Percentiles rank a stretch among this genome's conserved stretches.
phyloP scores from a whole-genome alignment of 495 filamentous ascomycete genomes.

The Podospora didyma region DNA sequence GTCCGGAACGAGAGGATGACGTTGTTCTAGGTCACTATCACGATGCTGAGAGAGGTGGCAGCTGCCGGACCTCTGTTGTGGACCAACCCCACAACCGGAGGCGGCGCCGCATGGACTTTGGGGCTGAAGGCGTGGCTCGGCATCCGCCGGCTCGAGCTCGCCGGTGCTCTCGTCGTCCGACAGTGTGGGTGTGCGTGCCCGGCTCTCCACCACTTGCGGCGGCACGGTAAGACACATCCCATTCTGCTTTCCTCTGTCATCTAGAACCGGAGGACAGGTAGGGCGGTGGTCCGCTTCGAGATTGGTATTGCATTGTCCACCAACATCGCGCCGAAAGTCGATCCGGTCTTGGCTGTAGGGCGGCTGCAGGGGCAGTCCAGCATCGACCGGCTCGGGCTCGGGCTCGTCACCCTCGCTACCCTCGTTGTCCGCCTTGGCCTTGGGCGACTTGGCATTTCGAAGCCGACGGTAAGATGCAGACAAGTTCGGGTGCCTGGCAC shows the following conservation, averaged over 20 bases:
- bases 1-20: neutral
- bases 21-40: slow-evolving; percentile 6
- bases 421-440: slow-evolving; percentile 3
- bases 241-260: slow-evolving; percentile 6
- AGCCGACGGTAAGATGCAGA: slow-evolving; percentile 1
- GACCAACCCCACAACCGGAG: neutral
- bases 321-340: slow-evolving; percentile 5
- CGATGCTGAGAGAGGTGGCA: neutral
- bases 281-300: slow-evolving; percentile 3
- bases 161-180: neutral
- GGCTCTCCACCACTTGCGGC: neutral
- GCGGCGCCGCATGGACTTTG: neutral
- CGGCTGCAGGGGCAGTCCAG: slow-evolving; percentile 6
- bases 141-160: slow-evolving; percentile 3
- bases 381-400: slow-evolving; percentile 9
- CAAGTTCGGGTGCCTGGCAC: slow-evolving; percentile 6
- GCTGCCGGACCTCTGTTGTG: neutral
- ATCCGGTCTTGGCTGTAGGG: slow-evolving; percentile 11
- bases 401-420: slow-evolving; percentile 6
- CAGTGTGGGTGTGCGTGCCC: neutral
- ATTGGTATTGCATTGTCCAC: neutral
- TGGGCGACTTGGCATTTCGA: slow-evolving; percentile 1
- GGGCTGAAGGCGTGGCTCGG: slow-evolving; percentile 3
- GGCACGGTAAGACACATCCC: slow-evolving; percentile 1
- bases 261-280: neutral